Percentiles rank a stretch among this genome's conserved stretches.
Conservation (phyloP, 768 basidiomycete genomes). For the Russula sp. region DNA sequence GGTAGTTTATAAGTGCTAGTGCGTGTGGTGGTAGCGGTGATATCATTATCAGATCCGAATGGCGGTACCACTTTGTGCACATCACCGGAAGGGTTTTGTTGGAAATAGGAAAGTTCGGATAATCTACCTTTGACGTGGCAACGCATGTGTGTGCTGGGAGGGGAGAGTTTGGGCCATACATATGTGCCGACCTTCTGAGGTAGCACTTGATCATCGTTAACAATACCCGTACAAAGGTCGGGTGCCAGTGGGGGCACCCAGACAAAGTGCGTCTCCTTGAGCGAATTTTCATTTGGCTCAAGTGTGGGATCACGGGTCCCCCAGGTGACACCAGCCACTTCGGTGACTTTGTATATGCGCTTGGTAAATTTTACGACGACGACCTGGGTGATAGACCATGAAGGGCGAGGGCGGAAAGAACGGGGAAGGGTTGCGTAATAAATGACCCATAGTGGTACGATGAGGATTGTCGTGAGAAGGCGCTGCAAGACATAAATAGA, state of each 20-base stretch:
- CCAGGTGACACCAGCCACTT: constrained; percentile 56
- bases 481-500: constrained; percentile 48
- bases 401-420: constrained; percentile 46
- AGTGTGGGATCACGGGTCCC: constrained; percentile 47
- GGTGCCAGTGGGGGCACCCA: constrained; percentile 48
- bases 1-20: constrained; percentile 8
- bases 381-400: constrained; percentile 51
- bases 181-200: constrained; percentile 48
- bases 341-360: constrained; percentile 52
- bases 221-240: constrained; percentile 43
- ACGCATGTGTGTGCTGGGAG: constrained; percentile 27
- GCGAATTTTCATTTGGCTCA: constrained; percentile 36
- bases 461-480: constrained; percentile 47
- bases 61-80: background rate
- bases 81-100: background rate
- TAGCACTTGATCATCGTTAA: constrained; percentile 41
- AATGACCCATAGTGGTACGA: constrained; percentile 47
- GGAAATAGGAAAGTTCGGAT: background rate
- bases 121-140: background rate
- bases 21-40: background rate
- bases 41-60: background rate
- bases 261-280: constrained; percentile 49
- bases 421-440: constrained; percentile 47
- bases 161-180: constrained; percentile 45
- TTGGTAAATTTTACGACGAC: constrained; percentile 52